Conservation (phyloP, 176 grass and related monocot species). For the Pharus latifolius region DNA sequence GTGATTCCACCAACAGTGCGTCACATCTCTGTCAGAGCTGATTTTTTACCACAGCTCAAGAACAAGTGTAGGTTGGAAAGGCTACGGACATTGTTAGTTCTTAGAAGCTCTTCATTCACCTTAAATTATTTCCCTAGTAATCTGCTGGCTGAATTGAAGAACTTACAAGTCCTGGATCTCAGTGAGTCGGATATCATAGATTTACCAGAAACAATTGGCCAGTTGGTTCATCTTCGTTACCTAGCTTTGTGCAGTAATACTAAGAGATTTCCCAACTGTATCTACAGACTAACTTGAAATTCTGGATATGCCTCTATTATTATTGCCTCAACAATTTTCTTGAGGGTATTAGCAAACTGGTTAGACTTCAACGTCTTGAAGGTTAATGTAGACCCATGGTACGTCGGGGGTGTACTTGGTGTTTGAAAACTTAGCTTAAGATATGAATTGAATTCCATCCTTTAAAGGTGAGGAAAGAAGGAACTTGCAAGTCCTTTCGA, state of each 20-base stretch:
- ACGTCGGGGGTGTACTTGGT: background rate
- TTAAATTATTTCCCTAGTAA: background rate
- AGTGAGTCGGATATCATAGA: slow-evolving; percentile 31
- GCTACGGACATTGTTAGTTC: slow-evolving; percentile 27
- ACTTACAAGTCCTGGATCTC: slow-evolving; percentile 38
- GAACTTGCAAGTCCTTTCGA: background rate
- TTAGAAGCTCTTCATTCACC: background rate
- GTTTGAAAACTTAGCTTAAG: slow-evolving; percentile 19
- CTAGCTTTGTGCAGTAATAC: slow-evolving; percentile 20
- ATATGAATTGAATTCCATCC: slow-evolving; percentile 3
- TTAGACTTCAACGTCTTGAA: slow-evolving; percentile 24
- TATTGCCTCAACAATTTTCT: slow-evolving; percentile 6
- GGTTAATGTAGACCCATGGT: background rate
- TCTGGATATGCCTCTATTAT: slow-evolving; percentile 8
- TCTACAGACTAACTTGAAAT: slow-evolving; percentile 31
- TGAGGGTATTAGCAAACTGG: slow-evolving; percentile 10
- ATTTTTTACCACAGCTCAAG: slow-evolving; percentile 16
- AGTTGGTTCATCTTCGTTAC: slow-evolving; percentile 48
- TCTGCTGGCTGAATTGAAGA: slow-evolving; percentile 24
- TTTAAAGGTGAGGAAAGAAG: background rate
- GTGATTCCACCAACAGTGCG: slow-evolving; percentile 25
- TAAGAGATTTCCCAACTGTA: slow-evolving; percentile 21
- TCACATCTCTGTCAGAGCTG: slow-evolving; percentile 34
- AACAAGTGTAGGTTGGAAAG: slow-evolving; percentile 7
- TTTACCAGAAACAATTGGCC: slow-evolving; percentile 24